Evolutionary conservation across 1,284 basidiomycete genomes (phyloP), one percentile per base, ranked within the genome.

Genomic region (Moesziomyces sp.): DNA sequence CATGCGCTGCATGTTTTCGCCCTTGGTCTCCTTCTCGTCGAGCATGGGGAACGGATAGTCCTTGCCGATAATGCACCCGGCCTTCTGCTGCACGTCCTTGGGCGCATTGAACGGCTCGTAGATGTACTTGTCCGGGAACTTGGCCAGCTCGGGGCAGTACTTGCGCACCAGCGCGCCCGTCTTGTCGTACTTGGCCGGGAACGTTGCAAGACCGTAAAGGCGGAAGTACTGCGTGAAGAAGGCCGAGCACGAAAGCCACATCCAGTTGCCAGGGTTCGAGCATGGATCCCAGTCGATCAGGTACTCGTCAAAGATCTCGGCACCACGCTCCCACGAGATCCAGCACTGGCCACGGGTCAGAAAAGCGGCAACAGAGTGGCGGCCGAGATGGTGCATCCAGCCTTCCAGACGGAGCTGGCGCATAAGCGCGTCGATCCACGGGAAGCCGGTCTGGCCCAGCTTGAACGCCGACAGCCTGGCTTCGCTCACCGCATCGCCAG

Each of bases 341-440:
- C 88, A 88, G 72, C 87, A 87, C 73, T 88, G 87, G 18, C 88
- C 87, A 48, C 87, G 84, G 10, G 87, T 87, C 21, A 88, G 80
- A 79, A 87, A 88, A 74, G 86, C 88, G 8, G 88, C 89, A 47
- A 88, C 87, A 11, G 85, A 86, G 78, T 87, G 87, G 57, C 88
- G 82, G 16, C 86, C 87, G 30, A 88, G 84, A 77, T 88, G 78
- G 45, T 79, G 79, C 52, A 81, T 74, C 79, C 79, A 81, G 1
- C 88, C 87, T 73, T 87, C 86, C 30, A 82, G 52, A 6, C 79
- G 63, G 24, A 85, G 82, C 71, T 87, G 86, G 24, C 87, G 82
- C 87, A 88, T 87, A 59, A 86, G 84, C 7, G 87, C 86, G 50
- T 81, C 79, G 59, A 86, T 87, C 85, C 85, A 88, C 38, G 87